phyloP scores from a whole-genome alignment of 495 filamentous ascomycete species.

The Penicillium egyptiacum region DNA sequence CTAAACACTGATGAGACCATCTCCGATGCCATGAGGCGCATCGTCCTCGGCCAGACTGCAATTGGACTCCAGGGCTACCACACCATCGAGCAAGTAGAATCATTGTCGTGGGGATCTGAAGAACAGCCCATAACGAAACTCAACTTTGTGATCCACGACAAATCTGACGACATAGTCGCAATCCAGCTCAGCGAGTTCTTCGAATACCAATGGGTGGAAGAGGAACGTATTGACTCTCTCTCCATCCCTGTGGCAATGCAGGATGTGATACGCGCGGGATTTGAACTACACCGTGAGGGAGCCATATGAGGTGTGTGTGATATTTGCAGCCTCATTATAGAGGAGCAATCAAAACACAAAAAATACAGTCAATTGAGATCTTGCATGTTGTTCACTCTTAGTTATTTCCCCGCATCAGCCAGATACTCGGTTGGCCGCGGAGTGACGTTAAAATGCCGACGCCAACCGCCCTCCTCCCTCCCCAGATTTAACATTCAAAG shows the following conservation, averaged over 20 bases:
- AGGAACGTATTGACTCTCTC: no score
- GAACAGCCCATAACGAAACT: not conserved
- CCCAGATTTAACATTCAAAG: constrained; percentile 16
- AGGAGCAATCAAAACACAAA: no score
- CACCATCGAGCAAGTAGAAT: not conserved
- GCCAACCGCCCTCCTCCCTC: constrained; percentile 44
- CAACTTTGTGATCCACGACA: not conserved
- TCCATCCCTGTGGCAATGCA: not conserved
- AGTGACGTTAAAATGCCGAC: constrained; percentile 29
- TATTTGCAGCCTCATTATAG: not conserved
- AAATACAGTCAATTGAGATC: not conserved
- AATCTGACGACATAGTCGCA: not conserved
- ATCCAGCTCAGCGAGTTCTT: no score
- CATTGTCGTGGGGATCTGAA: not conserved
- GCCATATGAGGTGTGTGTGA: not conserved
- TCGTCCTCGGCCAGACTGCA: not conserved
- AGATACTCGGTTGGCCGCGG: constrained; percentile 28
- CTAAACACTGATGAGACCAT: not conserved
- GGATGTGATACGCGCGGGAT: not conserved
- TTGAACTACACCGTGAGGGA: not conserved
- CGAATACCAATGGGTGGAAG: not conserved
- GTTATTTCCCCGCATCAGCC: not conserved
- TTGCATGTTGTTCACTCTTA: not conserved
- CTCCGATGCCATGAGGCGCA: not conserved
- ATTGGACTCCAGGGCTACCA: not conserved